Base-by-base conservation (phyloP, 2,329 filamentous ascomycete species). In the Phialemoniopsis sp. region DNA sequence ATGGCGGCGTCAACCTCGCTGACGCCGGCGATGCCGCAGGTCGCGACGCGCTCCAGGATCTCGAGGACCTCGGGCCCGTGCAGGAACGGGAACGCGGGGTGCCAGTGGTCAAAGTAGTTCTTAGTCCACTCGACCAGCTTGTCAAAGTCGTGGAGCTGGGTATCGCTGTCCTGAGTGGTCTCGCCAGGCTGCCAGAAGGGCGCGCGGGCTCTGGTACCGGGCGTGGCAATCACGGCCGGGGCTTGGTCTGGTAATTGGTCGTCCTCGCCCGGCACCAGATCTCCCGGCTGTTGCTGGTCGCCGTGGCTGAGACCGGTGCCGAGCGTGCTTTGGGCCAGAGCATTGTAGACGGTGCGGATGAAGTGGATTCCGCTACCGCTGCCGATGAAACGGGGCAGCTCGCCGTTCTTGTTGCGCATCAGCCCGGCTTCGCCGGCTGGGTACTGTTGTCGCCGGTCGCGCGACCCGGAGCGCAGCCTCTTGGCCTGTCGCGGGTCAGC, bases 311-410 rank as follows among this genome's bases (percentile, higher is more conserved):
- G n/a, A n/a, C n/a, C n/a, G n/a, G n/a, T n/a, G n/a, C n/a, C n/a
- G n/a, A n/a, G n/a, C n/a, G n/a, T n/a, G n/a, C n/a, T n/a, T n/a
- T n/a, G n/a, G n/a, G 66, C 56, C 21, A 79, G 62, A 1, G 72
- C 65, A 26, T 68, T 56, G 32, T 76, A 76, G 2, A 79, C 76
- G 15, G 70, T 68, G 6, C 72, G 67, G 28, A 79, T 72, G 47
- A 79, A 79, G 48, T 77, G 68, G n/a, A 79, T 78, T 2, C 76
- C 76, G 43, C 74, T 78, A 13, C 71, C 70, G 37, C 73, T 78
- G 4, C 76, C 76, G 5, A 79, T 66, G 40, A 80, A 80, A 1
- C 69, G 72, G 13, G 73, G 67, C 4, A 67, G 67, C 16, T 64
- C 68, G 21, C 66, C 60, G 13, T 62, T 63, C 19, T 64, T 59